These are phyloP conservation scores for Calocybe indica DNA, from an alignment of 768 basidiomycete genomes.

Conservation along the genomic window DNA sequence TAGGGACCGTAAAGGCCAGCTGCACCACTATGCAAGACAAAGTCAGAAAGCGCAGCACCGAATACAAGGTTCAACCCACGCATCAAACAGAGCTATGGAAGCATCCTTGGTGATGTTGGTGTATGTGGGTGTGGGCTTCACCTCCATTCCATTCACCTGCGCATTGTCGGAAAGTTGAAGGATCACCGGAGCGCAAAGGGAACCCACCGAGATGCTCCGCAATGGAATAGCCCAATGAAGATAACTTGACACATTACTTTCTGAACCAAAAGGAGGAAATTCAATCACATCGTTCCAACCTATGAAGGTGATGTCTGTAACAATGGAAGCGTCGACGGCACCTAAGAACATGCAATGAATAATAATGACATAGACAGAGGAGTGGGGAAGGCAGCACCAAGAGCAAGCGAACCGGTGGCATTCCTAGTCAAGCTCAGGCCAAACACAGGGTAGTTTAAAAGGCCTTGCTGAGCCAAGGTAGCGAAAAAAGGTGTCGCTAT, in stretches of 20 bases:
- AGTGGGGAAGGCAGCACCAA: slow-evolving; percentile 38
- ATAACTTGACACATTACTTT: slow-evolving; percentile 61
- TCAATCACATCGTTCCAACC: slow-evolving; percentile 73
- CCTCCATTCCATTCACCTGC: slow-evolving; percentile 50
- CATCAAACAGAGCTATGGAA: slow-evolving; percentile 67
- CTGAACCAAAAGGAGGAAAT: slow-evolving; percentile 58
- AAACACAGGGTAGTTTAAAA: slow-evolving; percentile 70
- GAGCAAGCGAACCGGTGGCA: slow-evolving; percentile 51
- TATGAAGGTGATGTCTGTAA: slow-evolving; percentile 52
- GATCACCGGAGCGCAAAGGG: background rate
- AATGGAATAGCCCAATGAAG: slow-evolving; percentile 72
- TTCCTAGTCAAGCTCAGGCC: slow-evolving; percentile 62
- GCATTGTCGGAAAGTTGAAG: background rate
- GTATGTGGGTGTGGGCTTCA: slow-evolving; percentile 61
- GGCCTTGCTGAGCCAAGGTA: slow-evolving; percentile 53
- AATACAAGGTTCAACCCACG: slow-evolving; percentile 38
- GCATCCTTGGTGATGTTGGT: slow-evolving; percentile 43
- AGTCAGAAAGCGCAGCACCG: background rate
- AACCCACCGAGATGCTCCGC: slow-evolving; percentile 44
- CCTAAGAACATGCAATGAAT: slow-evolving; percentile 32
- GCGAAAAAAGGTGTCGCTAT: slow-evolving; percentile 67
- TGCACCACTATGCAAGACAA: slow-evolving; percentile 47
- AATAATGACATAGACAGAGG: background rate
- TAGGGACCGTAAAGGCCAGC: slow-evolving; percentile 72
- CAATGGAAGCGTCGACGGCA: slow-evolving; percentile 69